phyloP scores from a whole-genome alignment of 441 rosid genomes.

The Populus hybrid region DNA sequence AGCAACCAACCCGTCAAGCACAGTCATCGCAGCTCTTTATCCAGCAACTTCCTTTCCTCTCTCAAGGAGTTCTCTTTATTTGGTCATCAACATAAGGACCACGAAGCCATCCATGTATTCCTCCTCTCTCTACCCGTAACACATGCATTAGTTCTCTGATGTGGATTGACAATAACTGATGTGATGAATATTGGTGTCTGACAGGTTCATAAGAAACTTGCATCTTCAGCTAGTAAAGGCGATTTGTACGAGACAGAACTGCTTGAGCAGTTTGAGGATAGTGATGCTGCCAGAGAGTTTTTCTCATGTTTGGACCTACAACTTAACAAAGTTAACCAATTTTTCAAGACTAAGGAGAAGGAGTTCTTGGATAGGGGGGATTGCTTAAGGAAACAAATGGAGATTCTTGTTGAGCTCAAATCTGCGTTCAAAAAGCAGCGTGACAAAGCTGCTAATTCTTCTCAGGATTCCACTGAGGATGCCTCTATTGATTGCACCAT shows the following conservation, averaged over 20 bases:
- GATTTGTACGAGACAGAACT: slow-evolving; percentile 88
- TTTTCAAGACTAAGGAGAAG: slow-evolving; percentile 72
- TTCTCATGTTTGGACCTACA: slow-evolving; percentile 76
- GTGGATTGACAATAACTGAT: neutral
- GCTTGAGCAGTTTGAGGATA: slow-evolving; percentile 71
- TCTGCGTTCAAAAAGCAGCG: slow-evolving; percentile 47
- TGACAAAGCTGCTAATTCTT: slow-evolving; percentile 34
- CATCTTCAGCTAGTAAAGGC: slow-evolving; percentile 60
- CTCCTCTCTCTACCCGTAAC: neutral
- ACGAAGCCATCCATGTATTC: slow-evolving; percentile 73
- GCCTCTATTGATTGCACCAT: slow-evolving; percentile 70
- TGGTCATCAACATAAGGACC: slow-evolving; percentile 41
- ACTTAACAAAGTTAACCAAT: slow-evolving; percentile 91
- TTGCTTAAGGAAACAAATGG: slow-evolving; percentile 73
- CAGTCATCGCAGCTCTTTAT: slow-evolving; percentile 19
- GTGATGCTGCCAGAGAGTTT: slow-evolving; percentile 72
- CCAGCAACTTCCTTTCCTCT: slow-evolving; percentile 41
- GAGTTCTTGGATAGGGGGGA: slow-evolving; percentile 96
- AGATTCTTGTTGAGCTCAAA: slow-evolving; percentile 74
- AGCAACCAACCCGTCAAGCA: slow-evolving; percentile 12
- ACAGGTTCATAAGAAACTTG: slow-evolving; percentile 85
- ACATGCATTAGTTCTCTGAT: neutral
- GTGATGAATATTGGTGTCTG: neutral
- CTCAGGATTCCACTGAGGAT: slow-evolving; percentile 64
- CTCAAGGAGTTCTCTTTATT: slow-evolving; percentile 42